phyloP scores from a whole-genome alignment of 768 basidiomycete genomes.

The Cystobasidium onofrii region DNA sequence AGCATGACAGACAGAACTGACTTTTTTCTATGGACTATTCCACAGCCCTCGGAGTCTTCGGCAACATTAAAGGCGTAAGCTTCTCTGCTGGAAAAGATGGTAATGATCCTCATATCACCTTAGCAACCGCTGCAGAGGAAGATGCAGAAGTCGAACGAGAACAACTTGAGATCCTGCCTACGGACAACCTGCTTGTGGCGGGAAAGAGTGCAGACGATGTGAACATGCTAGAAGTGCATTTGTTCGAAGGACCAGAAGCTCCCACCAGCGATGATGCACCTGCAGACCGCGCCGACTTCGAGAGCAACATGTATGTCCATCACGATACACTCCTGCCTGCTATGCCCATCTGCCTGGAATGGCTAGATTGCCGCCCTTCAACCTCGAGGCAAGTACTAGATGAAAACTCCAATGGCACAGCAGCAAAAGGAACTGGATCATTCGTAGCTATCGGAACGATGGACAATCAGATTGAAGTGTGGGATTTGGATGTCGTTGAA shows the following conservation, averaged over 20 bases:
- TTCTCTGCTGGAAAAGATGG: conserved; percentile 66
- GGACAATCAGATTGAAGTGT: conserved; percentile 97
- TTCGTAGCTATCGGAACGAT: conserved; percentile 95
- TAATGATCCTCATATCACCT: conserved; percentile 92
- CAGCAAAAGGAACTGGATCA: conserved; percentile 50
- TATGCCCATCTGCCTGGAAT: conserved; percentile 96
- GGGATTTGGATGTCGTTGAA: conserved; percentile 88
- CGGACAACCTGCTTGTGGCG: conserved; percentile 82
- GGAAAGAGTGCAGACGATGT: conserved; percentile 96
- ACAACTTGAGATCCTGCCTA: conserved; percentile 77
- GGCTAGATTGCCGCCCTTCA: conserved; percentile 84
- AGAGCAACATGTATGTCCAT: conserved; percentile 88
- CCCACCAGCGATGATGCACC: conserved; percentile 36
- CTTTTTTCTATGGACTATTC: neutral
- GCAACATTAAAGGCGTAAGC: conserved; percentile 86
- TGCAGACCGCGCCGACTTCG: conserved; percentile 64
- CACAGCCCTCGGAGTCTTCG: conserved; percentile 62
- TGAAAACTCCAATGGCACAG: too few relatives aligned
- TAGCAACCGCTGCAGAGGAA: conserved; percentile 60
- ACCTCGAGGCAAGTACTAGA: conserved; percentile 19
- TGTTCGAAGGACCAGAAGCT: conserved; percentile 65
- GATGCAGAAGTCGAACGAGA: conserved; percentile 63
- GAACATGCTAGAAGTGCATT: conserved; percentile 88
- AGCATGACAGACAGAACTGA: too few relatives aligned
- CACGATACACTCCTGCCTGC: conserved; percentile 97